phyloP scores from a whole-genome alignment of 352 stramenopile genomes.

The Phytophthora boehmeriae region DNA sequence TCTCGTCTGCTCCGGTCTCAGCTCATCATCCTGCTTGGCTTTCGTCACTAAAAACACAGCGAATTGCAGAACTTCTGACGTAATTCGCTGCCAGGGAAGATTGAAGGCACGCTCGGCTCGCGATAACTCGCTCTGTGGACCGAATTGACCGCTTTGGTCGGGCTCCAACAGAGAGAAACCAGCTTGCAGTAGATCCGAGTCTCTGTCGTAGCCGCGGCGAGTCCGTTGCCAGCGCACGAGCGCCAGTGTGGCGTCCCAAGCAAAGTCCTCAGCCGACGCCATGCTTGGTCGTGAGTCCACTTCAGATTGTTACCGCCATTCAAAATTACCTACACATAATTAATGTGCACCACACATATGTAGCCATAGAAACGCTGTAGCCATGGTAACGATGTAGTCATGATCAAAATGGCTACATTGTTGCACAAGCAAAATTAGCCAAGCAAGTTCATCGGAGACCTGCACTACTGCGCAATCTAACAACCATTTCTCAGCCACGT shows the following conservation, averaged over 20 bases:
- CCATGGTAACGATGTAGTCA: too few species aligned
- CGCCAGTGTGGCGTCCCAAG: constrained; percentile 57
- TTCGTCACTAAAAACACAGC: constrained; percentile 73
- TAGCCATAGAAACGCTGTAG: too few species aligned
- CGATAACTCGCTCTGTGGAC: constrained; percentile 25
- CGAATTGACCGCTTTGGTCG: constrained; percentile 18
- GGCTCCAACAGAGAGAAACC: constrained; percentile 40
- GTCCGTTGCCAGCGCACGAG: constrained; percentile 72
- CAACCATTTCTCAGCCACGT: constrained; percentile 25
- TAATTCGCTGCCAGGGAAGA: constrained; percentile 61
- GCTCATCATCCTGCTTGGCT: constrained; percentile 39
- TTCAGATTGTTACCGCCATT: constrained; percentile 24
- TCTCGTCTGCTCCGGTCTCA: constrained; percentile 36
- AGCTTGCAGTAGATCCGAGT: constrained; percentile 46
- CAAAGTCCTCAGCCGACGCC: constrained; percentile 15
- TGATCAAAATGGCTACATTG: constrained; percentile 15
- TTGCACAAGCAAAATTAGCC: constrained; percentile 26
- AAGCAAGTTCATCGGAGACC: neutral
- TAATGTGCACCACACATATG: constrained; percentile 12
- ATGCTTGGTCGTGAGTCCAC: constrained; percentile 5
- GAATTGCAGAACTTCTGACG: constrained; percentile 69
- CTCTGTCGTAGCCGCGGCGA: constrained; percentile 55
- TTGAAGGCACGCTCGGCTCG: constrained; percentile 55
- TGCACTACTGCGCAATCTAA: too few species aligned
- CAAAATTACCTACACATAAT: constrained; percentile 3